Conservation (phyloP, 352 stramenopile genomes). For the Pythium graminicola region DNA sequence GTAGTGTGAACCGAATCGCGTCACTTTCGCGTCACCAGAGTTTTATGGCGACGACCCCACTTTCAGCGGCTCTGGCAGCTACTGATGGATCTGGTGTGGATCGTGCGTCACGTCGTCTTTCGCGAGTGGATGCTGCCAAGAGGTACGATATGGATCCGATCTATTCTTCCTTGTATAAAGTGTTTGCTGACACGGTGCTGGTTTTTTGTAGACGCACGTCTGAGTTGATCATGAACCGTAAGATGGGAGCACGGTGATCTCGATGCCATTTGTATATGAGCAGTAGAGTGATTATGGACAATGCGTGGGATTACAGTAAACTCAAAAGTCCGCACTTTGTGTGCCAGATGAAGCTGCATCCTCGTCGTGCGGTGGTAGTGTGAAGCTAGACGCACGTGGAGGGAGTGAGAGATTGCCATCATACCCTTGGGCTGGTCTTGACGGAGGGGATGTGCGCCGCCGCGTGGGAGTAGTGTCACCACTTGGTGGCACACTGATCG, state of each 20-base stretch:
- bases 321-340: constrained; percentile 71
- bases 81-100: constrained; percentile 26
- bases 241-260: constrained; percentile 33
- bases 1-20: constrained; percentile 80
- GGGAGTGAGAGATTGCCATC: constrained; percentile 3
- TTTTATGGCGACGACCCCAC: constrained; percentile 62
- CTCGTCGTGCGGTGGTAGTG: constrained; percentile 33
- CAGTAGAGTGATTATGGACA: constrained; percentile 11
- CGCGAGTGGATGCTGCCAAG: constrained; percentile 65
- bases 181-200: neutral
- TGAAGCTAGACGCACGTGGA: constrained; percentile 51
- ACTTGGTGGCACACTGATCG: constrained; percentile 35
- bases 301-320: constrained; percentile 13
- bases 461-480: constrained; percentile 3
- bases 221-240: constrained; percentile 80
- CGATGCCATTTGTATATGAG: constrained; percentile 5
- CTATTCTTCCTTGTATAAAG: neutral
- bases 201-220: constrained; percentile 56
- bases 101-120: constrained; percentile 44
- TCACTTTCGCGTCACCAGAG: constrained; percentile 80
- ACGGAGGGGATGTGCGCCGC: constrained; percentile 6
- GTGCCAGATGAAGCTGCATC: constrained; percentile 24
- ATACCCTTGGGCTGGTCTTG: constrained; percentile 14
- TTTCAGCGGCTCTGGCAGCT: constrained; percentile 22
- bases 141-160: constrained; percentile 37